These are phyloP conservation scores for Soucietia sequanensis DNA, from an alignment of 805 yeast species.

Conservation along the genomic window DNA sequence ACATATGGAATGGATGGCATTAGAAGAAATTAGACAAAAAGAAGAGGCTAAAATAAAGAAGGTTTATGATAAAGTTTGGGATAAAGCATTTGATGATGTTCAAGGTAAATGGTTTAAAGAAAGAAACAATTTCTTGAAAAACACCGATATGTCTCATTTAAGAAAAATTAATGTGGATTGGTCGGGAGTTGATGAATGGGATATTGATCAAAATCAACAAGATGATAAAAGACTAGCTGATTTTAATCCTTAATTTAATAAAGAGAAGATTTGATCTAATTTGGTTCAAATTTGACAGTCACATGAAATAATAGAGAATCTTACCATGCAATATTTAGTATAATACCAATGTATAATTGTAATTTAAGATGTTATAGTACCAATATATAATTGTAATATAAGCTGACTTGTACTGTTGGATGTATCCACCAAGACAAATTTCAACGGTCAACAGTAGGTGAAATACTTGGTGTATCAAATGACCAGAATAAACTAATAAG, in stretches of 20 bases:
- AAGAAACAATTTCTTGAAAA: slow-evolving; percentile 67
- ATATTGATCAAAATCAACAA: slow-evolving; percentile 22
- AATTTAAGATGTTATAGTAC: no score
- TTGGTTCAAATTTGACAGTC: no score
- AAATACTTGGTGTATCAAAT: no score
- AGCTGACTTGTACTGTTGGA: no score
- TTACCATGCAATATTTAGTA: no score
- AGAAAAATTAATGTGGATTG: slow-evolving; percentile 62
- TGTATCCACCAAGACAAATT: no score
- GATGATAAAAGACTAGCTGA: slow-evolving; percentile 40
- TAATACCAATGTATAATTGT: no score
- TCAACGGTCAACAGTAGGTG: no score
- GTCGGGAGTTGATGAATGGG: slow-evolving; percentile 57
- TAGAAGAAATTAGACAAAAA: slow-evolving; percentile 65
- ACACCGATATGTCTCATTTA: slow-evolving; percentile 60
- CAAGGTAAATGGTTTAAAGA: slow-evolving; percentile 71
- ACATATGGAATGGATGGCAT: slow-evolving; percentile 84
- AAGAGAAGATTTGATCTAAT: no score
- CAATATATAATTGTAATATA: no score
- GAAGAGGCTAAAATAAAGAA: slow-evolving; percentile 63
- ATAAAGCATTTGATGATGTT: slow-evolving; percentile 74
- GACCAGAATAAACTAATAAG: no score
- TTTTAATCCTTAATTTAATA: slow-evolving; percentile 37
- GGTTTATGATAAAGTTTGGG: slow-evolving; percentile 71
- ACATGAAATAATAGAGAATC: no score